Evolutionary conservation across 78 protist species (phyloP), one percentile per base, ranked within the genome.

Genomic region (Polysphondylium violaceum): DNA sequence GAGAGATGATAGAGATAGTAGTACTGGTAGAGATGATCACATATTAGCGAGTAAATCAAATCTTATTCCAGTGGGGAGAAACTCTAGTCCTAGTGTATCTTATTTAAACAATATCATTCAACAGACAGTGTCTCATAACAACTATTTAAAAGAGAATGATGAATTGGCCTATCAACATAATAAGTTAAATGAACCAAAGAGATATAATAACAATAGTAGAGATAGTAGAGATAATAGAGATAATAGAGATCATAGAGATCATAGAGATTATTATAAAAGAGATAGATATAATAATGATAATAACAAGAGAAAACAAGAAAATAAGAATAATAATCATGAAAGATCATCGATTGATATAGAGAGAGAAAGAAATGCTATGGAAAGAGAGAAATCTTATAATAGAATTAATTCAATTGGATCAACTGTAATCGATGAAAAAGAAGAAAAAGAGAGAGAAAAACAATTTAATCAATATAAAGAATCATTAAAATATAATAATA

Each of bases 81-180:
- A 43, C 19, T 35, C 73, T 4, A 23, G 56, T 1, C 91, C 91
- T 21, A 83, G 63, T 43, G 33, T 83, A 19, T n/a, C 81, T 11
- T 83, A 69, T 44, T 27, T 83, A 44, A 55, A 83, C 21, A 83
- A 83, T 83, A 67, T 83, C 8, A 68, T 83, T 21, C 8, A 35
- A 21, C 50, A 69, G 16, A 83, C 79, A 6, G 79, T 83, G 2
- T 36, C 64, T 1, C 79, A 83, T 56, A 83, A 83, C 25, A 51
- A 19, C 17, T 35, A n/a, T n/a, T n/a, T n/a, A n/a, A n/a, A n/a
- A n/a, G n/a, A n/a, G n/a, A n/a, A n/a, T n/a, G n/a, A n/a, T n/a
- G n/a, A n/a, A n/a, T n/a, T n/a, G n/a, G n/a, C n/a, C n/a, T n/a
- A n/a, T n/a, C n/a, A n/a, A n/a, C n/a, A n/a, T n/a, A n/a, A n/a